Base-by-base conservation (phyloP, 179 eudicot genomes). In the Vitellaria paradoxa region DNA sequence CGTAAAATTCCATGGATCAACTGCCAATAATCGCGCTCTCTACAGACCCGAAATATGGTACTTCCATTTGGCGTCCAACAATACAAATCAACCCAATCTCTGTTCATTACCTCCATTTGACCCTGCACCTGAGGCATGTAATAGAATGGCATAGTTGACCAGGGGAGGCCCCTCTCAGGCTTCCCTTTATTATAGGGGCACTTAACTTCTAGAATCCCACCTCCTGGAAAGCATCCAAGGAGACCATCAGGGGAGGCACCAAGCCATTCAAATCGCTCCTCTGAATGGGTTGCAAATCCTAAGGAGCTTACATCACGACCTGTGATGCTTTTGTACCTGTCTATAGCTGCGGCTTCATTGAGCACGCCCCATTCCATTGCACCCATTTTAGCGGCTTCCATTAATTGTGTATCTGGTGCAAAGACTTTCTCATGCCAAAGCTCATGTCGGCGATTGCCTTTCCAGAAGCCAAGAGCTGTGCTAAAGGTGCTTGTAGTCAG, bases 221-320 rank as follows among this genome's bases (percentile, higher is more conserved):
- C 88, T 40, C 84, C 88, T 0, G 90, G 90, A 55, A 75, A 74
- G 76, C 85, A 81, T 72, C 90, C 91, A 2, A 94, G 96, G 42
- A 94, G 89, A 66, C 98, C 98, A 72, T 94, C 98, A 0, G 98
- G 98, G 13, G 98, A 94, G 64, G 96, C 98, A 70, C 98, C 98
- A 4, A 94, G 61, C 97, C 97, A 94, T 55, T 85, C 82, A n/a
- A 82, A 87, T 18, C 67, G 81, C 68, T 87, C 88, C 75, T 91
- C 88, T 3, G 96, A 60, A 82, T 94, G 98, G 23, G 80, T 79
- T 5, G 98, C 98, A 65, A 94, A 92, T 3, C 96, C 98, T 74
- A 88, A 67, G 12, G 86, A 82, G 76, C 88, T 78, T 59, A 92
- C 96, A 69, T 94, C 94, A 21, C 80, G 88, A 47, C 96, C 94